Evolutionary conservation across 2,329 filamentous ascomycete genomes (phyloP).

Genomic region (Penicillium sp.): DNA sequence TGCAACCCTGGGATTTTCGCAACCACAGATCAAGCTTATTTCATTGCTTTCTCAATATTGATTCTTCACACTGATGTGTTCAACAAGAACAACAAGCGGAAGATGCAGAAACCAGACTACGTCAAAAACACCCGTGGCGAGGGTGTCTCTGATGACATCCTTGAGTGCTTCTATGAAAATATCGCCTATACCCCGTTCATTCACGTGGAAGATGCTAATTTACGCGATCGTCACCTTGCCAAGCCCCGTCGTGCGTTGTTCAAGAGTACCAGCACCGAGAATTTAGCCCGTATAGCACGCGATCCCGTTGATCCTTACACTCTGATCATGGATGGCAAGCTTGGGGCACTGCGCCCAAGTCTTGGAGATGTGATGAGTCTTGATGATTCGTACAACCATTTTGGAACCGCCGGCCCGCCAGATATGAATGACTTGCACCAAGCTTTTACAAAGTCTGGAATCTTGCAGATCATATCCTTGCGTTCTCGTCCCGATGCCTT

Average conservation of each 20-base stretch:
- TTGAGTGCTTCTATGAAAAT: conserved; percentile 98
- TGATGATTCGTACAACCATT: conserved; percentile 88
- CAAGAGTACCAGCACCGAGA: conserved; percentile 63
- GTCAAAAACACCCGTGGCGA: conserved; percentile 91
- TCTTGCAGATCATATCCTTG: conserved; percentile 92
- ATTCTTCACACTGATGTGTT: conserved; percentile 99
- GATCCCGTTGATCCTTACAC: conserved; percentile 96
- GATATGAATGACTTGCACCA: conserved; percentile 81
- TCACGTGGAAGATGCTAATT: conserved; percentile 86
- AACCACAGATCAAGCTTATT: conserved; percentile 88
- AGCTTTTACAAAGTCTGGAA: conserved; percentile 86
- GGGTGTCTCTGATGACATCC: conserved; percentile 87
- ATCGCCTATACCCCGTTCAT: conserved; percentile 98
- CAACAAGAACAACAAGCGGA: conserved; percentile 99
- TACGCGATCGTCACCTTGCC: conserved; percentile 68
- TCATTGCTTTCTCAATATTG: conserved; percentile 93
- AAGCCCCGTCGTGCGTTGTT: conserved; percentile 73
- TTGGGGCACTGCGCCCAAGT: conserved; percentile 79
- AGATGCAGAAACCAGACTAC: conserved; percentile 96
- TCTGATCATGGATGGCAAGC: conserved; percentile 83
- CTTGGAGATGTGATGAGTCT: conserved; percentile 89
- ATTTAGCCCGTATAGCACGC: conserved; percentile 64
- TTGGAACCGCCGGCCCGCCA: conserved; percentile 72
- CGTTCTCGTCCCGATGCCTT: conserved; percentile 93
- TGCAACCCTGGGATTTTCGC: conserved; percentile 97